Evolutionary conservation across 768 basidiomycete genomes (phyloP).

Genomic region (Termitomyces sp.): DNA sequence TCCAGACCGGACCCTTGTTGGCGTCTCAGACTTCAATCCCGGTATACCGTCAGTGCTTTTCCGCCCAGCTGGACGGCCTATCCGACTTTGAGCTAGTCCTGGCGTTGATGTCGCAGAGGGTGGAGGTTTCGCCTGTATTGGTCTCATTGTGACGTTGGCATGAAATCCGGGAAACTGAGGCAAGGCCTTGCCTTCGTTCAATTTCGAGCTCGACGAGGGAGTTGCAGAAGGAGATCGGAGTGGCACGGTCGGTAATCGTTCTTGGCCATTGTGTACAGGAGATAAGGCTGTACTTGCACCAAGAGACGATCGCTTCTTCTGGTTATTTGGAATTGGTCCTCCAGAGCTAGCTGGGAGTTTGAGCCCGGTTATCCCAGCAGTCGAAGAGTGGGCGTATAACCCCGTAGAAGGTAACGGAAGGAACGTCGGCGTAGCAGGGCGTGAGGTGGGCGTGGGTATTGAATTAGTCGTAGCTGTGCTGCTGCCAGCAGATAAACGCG

Average conservation of each 20-base stretch:
- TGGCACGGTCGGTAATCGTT: slow-evolving; percentile 29
- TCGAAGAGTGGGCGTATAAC: slow-evolving; percentile 36
- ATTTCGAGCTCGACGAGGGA: slow-evolving; percentile 23
- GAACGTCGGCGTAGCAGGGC: slow-evolving; percentile 73
- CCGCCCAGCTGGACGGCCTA: slow-evolving; percentile 35
- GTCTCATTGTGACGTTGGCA: slow-evolving; percentile 43
- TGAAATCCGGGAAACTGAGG: slow-evolving; percentile 37
- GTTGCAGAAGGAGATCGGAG: slow-evolving; percentile 24
- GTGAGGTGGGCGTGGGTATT: slow-evolving; percentile 60
- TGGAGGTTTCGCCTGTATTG: slow-evolving; percentile 31
- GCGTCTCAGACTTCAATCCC: neutral
- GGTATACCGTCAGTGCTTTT: slow-evolving; percentile 23
- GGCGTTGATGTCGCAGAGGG: slow-evolving; percentile 25
- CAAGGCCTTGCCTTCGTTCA: slow-evolving; percentile 30
- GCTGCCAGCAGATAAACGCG: slow-evolving; percentile 64
- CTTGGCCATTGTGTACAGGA: slow-evolving; percentile 24
- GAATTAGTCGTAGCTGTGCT: slow-evolving; percentile 51
- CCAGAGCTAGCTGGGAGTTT: slow-evolving; percentile 59
- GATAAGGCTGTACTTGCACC: slow-evolving; percentile 37
- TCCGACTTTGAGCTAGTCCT: slow-evolving; percentile 42
- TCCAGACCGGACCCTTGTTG: slow-evolving; percentile 13
- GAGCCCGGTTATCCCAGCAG: slow-evolving; percentile 34
- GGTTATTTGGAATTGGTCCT: slow-evolving; percentile 31
- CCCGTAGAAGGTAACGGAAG: slow-evolving; percentile 61
- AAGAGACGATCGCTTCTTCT: slow-evolving; percentile 59